A percentile compares a stretch with the other conserved stretches of the same genome.
phyloP scores from a whole-genome alignment of 1,284 basidiomycete species.

The Tranzscheliella williamsii region DNA sequence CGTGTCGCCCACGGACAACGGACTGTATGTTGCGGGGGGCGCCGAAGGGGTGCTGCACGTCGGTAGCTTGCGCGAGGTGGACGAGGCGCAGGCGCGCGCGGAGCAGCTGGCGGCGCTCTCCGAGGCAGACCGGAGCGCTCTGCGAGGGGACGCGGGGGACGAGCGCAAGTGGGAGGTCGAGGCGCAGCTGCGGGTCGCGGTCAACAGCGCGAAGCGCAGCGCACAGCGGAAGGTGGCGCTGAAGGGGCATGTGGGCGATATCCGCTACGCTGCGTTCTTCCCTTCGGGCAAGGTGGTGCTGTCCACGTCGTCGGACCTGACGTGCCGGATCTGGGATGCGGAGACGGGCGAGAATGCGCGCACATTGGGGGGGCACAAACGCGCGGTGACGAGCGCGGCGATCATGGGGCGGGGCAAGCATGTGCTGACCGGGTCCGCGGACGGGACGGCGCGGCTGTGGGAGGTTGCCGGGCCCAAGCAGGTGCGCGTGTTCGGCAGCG shows the following conservation, averaged over 20 bases:
- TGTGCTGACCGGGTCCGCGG: conserved; percentile 68
- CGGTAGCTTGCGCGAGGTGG: background rate
- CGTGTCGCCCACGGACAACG: conserved; percentile 12
- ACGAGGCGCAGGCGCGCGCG: conserved; percentile 2
- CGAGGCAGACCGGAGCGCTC: conserved; percentile 6
- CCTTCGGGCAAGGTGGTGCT: conserved; percentile 63
- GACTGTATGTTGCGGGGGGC: conserved; percentile 39
- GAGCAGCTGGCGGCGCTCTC: conserved; percentile 6
- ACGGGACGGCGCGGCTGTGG: conserved; percentile 75
- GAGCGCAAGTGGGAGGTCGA: conserved; percentile 27
- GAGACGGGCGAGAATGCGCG: conserved; percentile 64
- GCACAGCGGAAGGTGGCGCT: conserved; percentile 22
- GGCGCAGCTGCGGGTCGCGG: conserved; percentile 16
- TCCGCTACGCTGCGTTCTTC: conserved; percentile 49
- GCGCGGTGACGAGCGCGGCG: conserved; percentile 66
- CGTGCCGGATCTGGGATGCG: conserved; percentile 69
- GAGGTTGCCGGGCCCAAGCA: conserved; percentile 69
- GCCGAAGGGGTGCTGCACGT: conserved; percentile 36
- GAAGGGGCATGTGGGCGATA: conserved; percentile 50
- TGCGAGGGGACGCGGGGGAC: conserved; percentile 2
- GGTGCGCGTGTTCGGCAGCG: conserved; percentile 56
- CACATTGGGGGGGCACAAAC: conserved; percentile 72
- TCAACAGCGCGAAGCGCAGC: conserved; percentile 1
- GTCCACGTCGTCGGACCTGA: conserved; percentile 71
- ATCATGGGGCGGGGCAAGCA: conserved; percentile 72